Evolutionary conservation across 768 basidiomycete genomes (phyloP), one percentile per base, ranked within the genome.

Genomic region (Pulveroboletus sp.): DNA sequence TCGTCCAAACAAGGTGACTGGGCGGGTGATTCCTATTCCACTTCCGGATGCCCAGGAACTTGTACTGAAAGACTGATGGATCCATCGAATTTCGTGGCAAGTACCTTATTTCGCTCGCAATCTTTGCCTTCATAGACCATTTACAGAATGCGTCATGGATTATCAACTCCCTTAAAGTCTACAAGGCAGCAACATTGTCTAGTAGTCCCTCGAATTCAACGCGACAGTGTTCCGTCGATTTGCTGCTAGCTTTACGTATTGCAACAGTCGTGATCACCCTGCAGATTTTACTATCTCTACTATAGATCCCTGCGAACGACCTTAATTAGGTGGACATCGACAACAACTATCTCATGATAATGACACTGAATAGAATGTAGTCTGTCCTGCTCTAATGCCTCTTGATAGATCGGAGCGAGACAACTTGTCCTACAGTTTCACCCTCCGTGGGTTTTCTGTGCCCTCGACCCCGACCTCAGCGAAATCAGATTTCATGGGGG

Each of bases 11-110:
- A 53, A 87, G 84, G 84, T 57, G 87, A 89, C 67, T 89, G 88
- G 89, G 89, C 89, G 14, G 88, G 87, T 26, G 88, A 89, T 63
- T 82, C 84, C 5, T 89, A 89, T 58, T 76, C 79, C 5, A 84
- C 84, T 9, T 82, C 78, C 2, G 77, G 77, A 17, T 90, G 89
- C 57, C 86, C 88, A 6, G 89, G 87, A 36, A 84, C 85, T 28
- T 91, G 89, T 58, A 61, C 74, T 17, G 75, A 77, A 10, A 73
- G 73, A 49, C 63, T 90, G 33, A 80, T 76, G 75, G 73, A 88
- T 60, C 87, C 89, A 1, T 60, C 61, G 3, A 89, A 89, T 63
- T 90, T 90, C 57, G 81, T 76, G 60, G 88, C 83, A 68, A 44
- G 82, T 67, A 18, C 35, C 18, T 32, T 28, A n/a, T 21, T 39